These are phyloP conservation scores for Naganishia sp. DNA, from an alignment of 1,284 basidiomycete genomes.

Conservation along the genomic window DNA sequence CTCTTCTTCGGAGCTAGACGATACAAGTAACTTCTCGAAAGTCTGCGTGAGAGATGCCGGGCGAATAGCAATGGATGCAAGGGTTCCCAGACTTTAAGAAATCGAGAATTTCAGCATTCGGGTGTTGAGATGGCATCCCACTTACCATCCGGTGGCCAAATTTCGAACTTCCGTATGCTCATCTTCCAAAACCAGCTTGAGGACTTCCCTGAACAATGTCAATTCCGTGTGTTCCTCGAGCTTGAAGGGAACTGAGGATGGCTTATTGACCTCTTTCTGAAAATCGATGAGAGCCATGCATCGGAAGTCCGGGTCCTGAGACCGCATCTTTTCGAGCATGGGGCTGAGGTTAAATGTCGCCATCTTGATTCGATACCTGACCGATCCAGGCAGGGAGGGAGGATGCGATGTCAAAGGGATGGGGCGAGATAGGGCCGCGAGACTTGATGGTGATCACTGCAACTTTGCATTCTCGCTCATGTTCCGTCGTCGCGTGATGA, in stretches of 20 bases:
- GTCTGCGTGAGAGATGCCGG: constrained; percentile 87
- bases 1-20: constrained; percentile 43
- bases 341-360: constrained; percentile 17
- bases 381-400: not conserved
- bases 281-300: constrained; percentile 94
- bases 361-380: not conserved
- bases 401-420: not conserved
- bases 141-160: constrained; percentile 87
- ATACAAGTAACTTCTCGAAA: constrained; percentile 63
- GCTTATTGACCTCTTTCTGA: constrained; percentile 80
- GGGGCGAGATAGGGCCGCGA: not conserved
- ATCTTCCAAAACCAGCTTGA: constrained; percentile 82
- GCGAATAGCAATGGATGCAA: constrained; percentile 51
- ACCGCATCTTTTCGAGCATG: constrained; percentile 39
- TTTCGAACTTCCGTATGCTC: constrained; percentile 98
- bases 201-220: constrained; percentile 59
- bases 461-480: not conserved
- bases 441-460: not conserved
- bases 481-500: constrained; percentile 12
- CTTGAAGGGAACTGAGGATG: constrained; percentile 46
- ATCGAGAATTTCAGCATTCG: not conserved
- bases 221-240: constrained; percentile 80
- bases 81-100: constrained; percentile 41
- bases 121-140: not conserved
- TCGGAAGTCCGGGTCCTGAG: constrained; percentile 45